Conservation (phyloP, 169 alveolate genomes). For the Plasmodium knowlesi region DNA sequence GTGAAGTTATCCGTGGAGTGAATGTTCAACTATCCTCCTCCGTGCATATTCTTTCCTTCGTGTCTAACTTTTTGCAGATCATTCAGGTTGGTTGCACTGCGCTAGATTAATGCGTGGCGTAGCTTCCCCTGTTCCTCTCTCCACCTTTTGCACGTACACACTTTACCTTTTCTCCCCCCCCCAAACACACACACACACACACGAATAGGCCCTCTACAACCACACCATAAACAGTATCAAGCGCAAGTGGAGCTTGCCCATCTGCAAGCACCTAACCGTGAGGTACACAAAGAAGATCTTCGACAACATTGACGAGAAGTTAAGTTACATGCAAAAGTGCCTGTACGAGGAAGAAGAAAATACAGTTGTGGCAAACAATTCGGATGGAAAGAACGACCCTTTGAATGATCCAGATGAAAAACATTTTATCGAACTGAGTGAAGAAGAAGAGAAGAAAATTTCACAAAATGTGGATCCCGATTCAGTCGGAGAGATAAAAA, state of each 20-base stretch:
- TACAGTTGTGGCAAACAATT: neutral
- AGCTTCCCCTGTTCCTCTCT: neutral
- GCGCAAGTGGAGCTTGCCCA: slow-evolving; percentile 44
- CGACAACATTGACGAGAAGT: slow-evolving; percentile 19
- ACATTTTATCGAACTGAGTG: neutral
- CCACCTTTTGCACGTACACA: neutral
- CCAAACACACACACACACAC: too few relatives aligned
- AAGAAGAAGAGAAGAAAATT: slow-evolving; percentile 37
- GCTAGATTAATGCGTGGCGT: neutral
- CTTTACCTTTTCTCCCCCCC: neutral
- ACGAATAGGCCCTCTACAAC: slow-evolving; percentile 74
- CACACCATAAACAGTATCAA: slow-evolving; percentile 67
- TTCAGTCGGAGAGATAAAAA: slow-evolving; percentile 51
- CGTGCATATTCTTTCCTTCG: slow-evolving; percentile 74
- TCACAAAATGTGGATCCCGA: slow-evolving; percentile 32
- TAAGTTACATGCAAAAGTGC: slow-evolving; percentile 6
- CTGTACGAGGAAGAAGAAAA: slow-evolving; percentile 6
- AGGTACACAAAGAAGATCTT: slow-evolving; percentile 23
- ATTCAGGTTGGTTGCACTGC: slow-evolving; percentile 28
- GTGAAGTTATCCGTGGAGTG: slow-evolving; percentile 17
- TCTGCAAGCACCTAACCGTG: slow-evolving; percentile 58
- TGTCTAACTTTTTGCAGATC: slow-evolving; percentile 66
- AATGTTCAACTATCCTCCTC: slow-evolving; percentile 61
- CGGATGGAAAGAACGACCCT: neutral
- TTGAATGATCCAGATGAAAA: neutral